Evolutionary conservation across 306 rosid genomes (phyloP).

Genomic region (Cercis canadensis): DNA sequence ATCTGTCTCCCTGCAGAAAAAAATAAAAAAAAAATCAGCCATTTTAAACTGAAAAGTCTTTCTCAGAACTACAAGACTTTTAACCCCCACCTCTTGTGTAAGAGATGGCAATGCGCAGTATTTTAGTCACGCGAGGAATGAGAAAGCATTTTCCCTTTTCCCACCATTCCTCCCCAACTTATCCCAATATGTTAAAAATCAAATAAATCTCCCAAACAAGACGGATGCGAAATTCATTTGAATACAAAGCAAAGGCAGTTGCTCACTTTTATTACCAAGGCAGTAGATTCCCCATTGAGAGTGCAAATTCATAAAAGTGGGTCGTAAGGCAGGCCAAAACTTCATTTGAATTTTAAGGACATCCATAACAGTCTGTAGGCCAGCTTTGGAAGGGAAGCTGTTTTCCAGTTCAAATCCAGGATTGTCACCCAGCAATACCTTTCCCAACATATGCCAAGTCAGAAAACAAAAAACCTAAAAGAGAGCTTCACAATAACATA

Average conservation of each 20-base stretch:
- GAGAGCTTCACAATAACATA: slow-evolving; percentile 13
- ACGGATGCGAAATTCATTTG: slow-evolving; percentile 4
- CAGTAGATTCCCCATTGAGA: slow-evolving; percentile 55
- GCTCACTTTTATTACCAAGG: slow-evolving; percentile 63
- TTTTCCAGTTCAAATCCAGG: slow-evolving; percentile 56
- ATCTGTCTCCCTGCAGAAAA: slow-evolving; percentile 53
- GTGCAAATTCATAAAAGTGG: slow-evolving; percentile 62
- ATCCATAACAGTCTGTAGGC: slow-evolving; percentile 70
- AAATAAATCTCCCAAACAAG: slow-evolving; percentile 4
- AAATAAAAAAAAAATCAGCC: slow-evolving; percentile 5
- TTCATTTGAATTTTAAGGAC: slow-evolving; percentile 83
- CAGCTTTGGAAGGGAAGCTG: slow-evolving; percentile 69
- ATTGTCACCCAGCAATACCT: slow-evolving; percentile 85
- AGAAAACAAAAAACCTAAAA: slow-evolving; percentile 32
- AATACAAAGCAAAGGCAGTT: slow-evolving; percentile 38
- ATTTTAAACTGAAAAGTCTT: slow-evolving; percentile 22
- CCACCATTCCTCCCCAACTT: slow-evolving; percentile 8
- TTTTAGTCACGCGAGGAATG: slow-evolving; percentile 3
- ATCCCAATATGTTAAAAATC: slow-evolving; percentile 16
- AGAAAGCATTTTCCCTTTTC: slow-evolving; percentile 7
- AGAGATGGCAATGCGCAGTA: neutral
- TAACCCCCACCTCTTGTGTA: neutral
- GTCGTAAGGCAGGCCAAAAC: slow-evolving; percentile 73
- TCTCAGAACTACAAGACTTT: neutral
- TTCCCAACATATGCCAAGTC: slow-evolving; percentile 31